Conservation (phyloP, 257 asterid genomes). For the Nicotiana sylvestris region DNA sequence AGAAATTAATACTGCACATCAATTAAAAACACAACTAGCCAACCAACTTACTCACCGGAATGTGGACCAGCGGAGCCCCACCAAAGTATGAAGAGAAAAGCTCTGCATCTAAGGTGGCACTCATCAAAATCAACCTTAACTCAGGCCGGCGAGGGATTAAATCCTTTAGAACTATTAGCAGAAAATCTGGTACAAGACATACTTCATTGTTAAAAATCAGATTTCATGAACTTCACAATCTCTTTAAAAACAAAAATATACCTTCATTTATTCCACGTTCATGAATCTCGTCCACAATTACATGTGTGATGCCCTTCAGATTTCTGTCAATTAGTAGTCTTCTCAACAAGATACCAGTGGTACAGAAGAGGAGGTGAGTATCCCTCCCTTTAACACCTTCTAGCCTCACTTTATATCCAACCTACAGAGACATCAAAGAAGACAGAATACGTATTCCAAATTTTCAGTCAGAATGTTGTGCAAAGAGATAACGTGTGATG, state of each 20-base stretch:
- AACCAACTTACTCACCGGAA: constrained; percentile 54
- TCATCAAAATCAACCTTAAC: constrained; percentile 84
- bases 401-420: constrained; percentile 91
- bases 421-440: constrained; percentile 40
- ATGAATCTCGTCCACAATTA: constrained; percentile 94
- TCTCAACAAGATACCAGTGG: constrained; percentile 93
- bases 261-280: constrained; percentile 99
- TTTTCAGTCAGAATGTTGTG: background rate
- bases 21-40: background rate
- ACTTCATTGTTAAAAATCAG: constrained; percentile 24
- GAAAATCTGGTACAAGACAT: constrained; percentile 62
- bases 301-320: constrained; percentile 86
- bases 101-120: constrained; percentile 93
- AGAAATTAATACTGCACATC: background rate
- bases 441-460: background rate
- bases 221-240: constrained; percentile 9
- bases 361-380: constrained; percentile 95
- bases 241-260: constrained; percentile 20
- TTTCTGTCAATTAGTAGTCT: constrained; percentile 72
- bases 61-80: constrained; percentile 71
- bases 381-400: constrained; percentile 95
- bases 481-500: background rate
- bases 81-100: constrained; percentile 84
- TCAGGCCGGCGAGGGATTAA: constrained; percentile 95
- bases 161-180: constrained; percentile 82